Base-by-base conservation (phyloP, 805 yeast genomes). In the Hagleromyces aurorensis region DNA sequence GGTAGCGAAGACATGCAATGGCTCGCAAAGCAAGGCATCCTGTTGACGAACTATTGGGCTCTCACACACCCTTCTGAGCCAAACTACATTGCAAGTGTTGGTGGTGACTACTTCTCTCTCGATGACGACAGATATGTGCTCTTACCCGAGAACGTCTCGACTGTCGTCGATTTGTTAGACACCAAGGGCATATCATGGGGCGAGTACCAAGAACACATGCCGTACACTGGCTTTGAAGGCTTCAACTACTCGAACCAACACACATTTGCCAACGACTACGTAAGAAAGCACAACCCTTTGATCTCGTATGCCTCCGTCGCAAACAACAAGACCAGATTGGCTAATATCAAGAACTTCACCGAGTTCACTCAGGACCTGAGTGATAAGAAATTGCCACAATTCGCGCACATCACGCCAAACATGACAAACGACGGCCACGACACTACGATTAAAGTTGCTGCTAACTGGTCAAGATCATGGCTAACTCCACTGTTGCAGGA, bases 61-160 rank as follows among this genome's bases (percentile, higher is more conserved):
- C 44, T 68, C 19, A 64, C 72, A 30, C 71, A 67, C 46, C 72
- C 74, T 34, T 68, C 75, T 5, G 69, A 69, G 59, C 72, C 74
- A 40, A 70, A 70, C 55, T 68, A 68, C 47, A 44, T 69, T 32
- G 69, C 69, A 23, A 50, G 70, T 30, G 69, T 60, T 32, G 65
- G 62, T 34, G 75, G 75, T 42, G 72, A 67, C 49, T 64, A 69
- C 50, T 67, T 66, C 37, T 67, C 70, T 16, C 60, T 69, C 30
- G 58, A 54, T 35, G 59, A 59, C 35, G 75, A 69, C 48, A 55
- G 59, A 37, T 69, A 66, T 52, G 57, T 62, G 38, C 34, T 52
- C 8, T 41, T 69, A 25, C 75, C 75, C 29, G 19, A 43, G 16
- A 67, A 69, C 46, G 62, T 70, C 22, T 67, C 73, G 23, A 58